Base-by-base conservation (phyloP, 202 grass and related monocot species). In the Carex arenaria region DNA sequence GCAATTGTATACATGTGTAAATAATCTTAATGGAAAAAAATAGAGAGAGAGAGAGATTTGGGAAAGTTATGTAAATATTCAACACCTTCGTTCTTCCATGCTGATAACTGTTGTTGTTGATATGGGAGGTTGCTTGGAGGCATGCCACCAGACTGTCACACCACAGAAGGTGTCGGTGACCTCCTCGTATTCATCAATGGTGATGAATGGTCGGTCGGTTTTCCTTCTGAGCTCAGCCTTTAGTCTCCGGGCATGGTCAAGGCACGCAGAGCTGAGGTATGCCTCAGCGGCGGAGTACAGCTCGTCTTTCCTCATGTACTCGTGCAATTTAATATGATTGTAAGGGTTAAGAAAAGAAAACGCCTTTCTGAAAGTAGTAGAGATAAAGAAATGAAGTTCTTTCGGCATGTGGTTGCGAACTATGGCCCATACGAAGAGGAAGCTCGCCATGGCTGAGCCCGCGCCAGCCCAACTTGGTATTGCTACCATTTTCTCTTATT, bases 181-280 rank as follows among this genome's bases (percentile, higher is more conserved):
- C 61, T 82, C 18, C 61, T 65, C 14, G 47, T 67, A 1, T 30
- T 82, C 79, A 28, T 82, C 79, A 26, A 82, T 67, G 10, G 61
- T 67, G 79, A 82, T 15, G 6, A 65, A 59, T 1, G 63, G 79
- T 5, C 60, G 55, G n/a, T 55, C 63, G 4, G 6, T 67, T n/a
- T 82, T 26, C 4, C 43, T 66, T 26, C 79, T n/a, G 45, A 82
- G 61, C 79, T 82, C 79, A 18, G 79, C 79, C 61, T 82, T 82
- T 10, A 82, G 32, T 15, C 30, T 42, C 0, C 60, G 14, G 14
- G 61, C 61, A 20, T 14, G 38, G 5, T 67, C 23, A 17, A 52
- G 47, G 45, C 79, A 82, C 7, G 10, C 59, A 18, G 59, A 64
- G 32, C 79, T 82, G 11, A 82, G 45, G 43, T 82, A 82, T 40